A percentile compares a stretch with the other conserved stretches of the same genome.
phyloP scores from a whole-genome alignment of 192 early-diverging fungal genomes.

The Chytriomyces sp. region DNA sequence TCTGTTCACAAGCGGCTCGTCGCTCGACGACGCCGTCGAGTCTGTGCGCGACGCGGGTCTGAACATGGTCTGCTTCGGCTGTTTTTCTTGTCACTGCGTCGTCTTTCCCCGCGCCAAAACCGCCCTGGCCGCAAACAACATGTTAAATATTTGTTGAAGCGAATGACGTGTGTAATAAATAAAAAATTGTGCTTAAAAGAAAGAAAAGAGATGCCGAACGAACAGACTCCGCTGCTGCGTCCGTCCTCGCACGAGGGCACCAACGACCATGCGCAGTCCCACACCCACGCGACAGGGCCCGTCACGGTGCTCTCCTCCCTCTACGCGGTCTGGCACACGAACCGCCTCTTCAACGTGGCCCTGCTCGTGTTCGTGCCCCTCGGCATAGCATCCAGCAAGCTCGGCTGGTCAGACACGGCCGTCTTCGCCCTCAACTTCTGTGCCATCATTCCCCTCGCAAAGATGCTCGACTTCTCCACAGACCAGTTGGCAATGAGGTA shows the following conservation, averaged over 20 bases:
- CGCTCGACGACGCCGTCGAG: neutral
- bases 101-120: no score
- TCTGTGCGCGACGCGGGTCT: neutral
- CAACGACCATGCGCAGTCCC: neutral
- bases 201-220: neutral
- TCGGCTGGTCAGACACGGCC: constrained; percentile 67
- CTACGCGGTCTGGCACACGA: constrained; percentile 7
- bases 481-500: constrained; percentile 61
- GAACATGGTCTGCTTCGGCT: no score
- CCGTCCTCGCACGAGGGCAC: no score
- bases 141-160: no score
- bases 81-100: no score
- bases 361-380: constrained; percentile 79
- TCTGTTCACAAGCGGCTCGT: neutral
- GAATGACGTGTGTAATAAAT: no score
- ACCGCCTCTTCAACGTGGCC: constrained; percentile 52
- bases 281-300: neutral
- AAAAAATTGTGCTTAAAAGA: neutral
- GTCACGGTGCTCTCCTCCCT: constrained; percentile 29
- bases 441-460: constrained; percentile 86
- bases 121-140: no score
- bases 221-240: neutral
- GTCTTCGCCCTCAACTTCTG: constrained; percentile 84
- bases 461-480: constrained; percentile 84
- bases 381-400: constrained; percentile 65